These are phyloP conservation scores for Acidomyces sp. DNA, from an alignment of 495 filamentous ascomycete species.

Conservation along the genomic window DNA sequence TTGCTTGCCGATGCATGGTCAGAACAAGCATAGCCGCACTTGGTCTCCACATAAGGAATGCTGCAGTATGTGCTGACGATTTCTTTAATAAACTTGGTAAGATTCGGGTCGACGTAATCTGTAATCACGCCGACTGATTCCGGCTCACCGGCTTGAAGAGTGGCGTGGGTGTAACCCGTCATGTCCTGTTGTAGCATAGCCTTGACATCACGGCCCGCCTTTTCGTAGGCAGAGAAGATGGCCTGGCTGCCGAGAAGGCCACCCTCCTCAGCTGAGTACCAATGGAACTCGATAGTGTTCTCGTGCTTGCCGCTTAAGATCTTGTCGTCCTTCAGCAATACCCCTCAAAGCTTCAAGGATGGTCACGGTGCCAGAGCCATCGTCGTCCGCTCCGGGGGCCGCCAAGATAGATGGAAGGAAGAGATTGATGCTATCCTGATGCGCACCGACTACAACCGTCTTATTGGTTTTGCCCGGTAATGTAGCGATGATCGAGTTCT, in stretches of 20 bases:
- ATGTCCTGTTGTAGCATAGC: constrained; percentile 99
- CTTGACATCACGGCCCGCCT: constrained; percentile 61
- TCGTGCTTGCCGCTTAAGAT: constrained; percentile 41
- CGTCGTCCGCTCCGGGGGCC: constrained; percentile 63
- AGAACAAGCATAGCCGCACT: constrained; percentile 95
- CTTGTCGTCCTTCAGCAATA: constrained; percentile 40
- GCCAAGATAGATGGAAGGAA: constrained; percentile 74
- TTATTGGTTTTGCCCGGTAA: constrained; percentile 77
- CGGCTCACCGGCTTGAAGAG: constrained; percentile 64
- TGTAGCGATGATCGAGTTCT: constrained; percentile 82
- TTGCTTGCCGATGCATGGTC: constrained; percentile 95
- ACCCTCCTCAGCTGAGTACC: constrained; percentile 87
- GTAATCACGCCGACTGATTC: constrained; percentile 89
- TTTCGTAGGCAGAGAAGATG: constrained; percentile 77
- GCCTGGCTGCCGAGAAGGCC: constrained; percentile 66
- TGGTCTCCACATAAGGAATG: constrained; percentile 79
- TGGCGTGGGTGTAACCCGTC: constrained; percentile 82
- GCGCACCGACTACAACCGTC: constrained; percentile 65
- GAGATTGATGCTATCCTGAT: constrained; percentile 81
- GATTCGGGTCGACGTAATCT: constrained; percentile 69
- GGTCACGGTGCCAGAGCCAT: constrained; percentile 66
- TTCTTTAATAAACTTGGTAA: constrained; percentile 88
- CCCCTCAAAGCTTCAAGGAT: constrained; percentile 58
- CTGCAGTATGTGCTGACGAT: constrained; percentile 79
- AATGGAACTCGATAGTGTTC: constrained; percentile 93